Percentiles rank a stretch among this genome's conserved stretches.
Evolutionary conservation across 495 filamentous ascomycete genomes (phyloP).

Genomic region (Cenococcum geophilum): DNA sequence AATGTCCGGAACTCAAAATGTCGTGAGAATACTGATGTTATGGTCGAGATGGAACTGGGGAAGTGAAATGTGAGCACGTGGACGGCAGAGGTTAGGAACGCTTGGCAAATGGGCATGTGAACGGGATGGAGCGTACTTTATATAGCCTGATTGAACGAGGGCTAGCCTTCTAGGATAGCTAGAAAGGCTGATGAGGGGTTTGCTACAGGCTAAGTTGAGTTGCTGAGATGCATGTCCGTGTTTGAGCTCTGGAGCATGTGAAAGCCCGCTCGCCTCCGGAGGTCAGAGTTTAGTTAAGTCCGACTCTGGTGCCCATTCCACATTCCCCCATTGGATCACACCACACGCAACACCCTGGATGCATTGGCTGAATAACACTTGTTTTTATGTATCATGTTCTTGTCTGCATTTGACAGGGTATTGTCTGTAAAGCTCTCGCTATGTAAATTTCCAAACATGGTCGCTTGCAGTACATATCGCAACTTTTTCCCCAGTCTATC

Average conservation of each 20-base stretch:
- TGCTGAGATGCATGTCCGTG: neutral
- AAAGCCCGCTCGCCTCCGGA: neutral
- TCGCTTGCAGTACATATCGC: neutral
- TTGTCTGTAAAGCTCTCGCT: neutral
- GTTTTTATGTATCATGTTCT: neutral
- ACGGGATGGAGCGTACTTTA: neutral
- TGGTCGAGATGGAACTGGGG: neutral
- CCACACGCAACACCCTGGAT: neutral
- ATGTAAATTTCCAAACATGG: conserved; percentile 4
- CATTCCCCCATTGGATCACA: neutral
- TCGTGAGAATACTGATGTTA: neutral
- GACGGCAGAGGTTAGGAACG: conserved; percentile 3
- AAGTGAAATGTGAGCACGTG: conserved; percentile 18
- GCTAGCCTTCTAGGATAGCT: neutral
- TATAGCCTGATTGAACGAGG: neutral
- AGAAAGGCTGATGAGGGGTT: neutral
- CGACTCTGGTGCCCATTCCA: neutral
- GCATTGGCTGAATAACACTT: neutral
- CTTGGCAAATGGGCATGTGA: conserved; percentile 1
- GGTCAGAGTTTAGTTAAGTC: conserved; percentile 1
- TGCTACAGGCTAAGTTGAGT: neutral
- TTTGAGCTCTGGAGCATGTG: neutral
- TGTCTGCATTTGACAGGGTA: neutral
- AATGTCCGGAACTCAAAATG: neutral
- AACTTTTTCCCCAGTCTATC: neutral